Base-by-base conservation (phyloP, 2,329 filamentous ascomycete species). In the Trichoderma polysporum region DNA sequence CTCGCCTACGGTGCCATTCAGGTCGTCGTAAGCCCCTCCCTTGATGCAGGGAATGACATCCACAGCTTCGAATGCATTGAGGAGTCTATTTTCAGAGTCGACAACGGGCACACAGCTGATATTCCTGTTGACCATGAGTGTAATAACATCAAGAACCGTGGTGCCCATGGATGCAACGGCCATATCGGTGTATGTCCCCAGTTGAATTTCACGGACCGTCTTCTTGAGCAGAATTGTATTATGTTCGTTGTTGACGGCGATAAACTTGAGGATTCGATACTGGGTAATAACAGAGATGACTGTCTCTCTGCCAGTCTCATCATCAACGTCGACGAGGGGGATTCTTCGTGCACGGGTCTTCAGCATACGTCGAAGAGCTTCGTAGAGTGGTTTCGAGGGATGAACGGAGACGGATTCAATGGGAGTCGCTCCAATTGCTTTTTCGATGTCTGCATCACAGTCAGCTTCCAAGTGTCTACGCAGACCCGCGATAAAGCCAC, bases 251-350 rank as follows among this genome's bases (percentile, higher is more conserved):
- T 99, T 99, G 79, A 99, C 94, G 12, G 95, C 94, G 69, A 99
- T 96, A 78, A 99, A 99, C 78, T 99, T 99, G 70, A 99, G 87
- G 73, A 99, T 98, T 67, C 96, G 91, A 79, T 99, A 99, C 79
- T 99, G 95, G 0, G 95, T 99, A 68, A 99, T 91, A 69, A 99
- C 95, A 73, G 93, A 97, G 69, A 99, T 92, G 19, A 99, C 93
- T 81, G 94, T 95, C 75, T 95, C 90, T 70, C 93, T 88, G 66
- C 91, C 89, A 2, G 95, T 99, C 79, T 99, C 95, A 75, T 96
- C 94, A 75, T 99, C 95, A 70, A 92, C 86, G 73, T 97, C 95
- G 68, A 99, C 91, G 7, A 99, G 85, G 0, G 95, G 95, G 70
- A 99, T 99, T 72, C 95, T 89, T 68, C 95, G 90, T 39, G 95